phyloP scores from a whole-genome alignment of 139 green algal genomes.

The Chlamydomonas schloesseri region DNA sequence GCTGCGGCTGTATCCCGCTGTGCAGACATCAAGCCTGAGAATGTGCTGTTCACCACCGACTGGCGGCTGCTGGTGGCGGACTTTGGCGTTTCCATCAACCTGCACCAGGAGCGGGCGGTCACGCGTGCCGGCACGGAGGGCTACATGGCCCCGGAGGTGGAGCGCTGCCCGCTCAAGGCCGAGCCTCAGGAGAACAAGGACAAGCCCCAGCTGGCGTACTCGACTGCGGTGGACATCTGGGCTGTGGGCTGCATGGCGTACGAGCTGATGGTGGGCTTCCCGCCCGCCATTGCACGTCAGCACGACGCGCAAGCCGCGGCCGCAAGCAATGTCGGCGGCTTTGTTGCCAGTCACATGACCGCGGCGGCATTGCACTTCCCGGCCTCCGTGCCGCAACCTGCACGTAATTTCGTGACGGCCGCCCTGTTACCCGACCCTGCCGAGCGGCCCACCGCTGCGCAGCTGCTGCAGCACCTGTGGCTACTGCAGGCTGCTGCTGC shows the following conservation, averaged over 20 bases:
- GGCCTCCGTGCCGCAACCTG: background rate
- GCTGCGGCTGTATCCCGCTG: no score
- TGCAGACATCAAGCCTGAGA: background rate
- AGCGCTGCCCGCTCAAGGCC: constrained; percentile 46
- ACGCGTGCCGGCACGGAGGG: constrained; percentile 11
- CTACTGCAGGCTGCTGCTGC: background rate
- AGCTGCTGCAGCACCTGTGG: constrained; percentile 26
- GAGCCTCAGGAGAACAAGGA: constrained; percentile 49
- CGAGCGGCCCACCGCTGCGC: constrained; percentile 12
- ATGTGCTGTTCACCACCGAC: background rate
- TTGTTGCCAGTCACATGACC: background rate
- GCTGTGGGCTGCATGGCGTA: constrained; percentile 10
- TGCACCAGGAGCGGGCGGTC: constrained; percentile 1
- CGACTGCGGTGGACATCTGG: constrained; percentile 7
- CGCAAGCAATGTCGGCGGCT: background rate
- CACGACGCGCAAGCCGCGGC: background rate
- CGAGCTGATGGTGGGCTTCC: constrained; percentile 28
- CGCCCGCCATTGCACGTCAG: background rate
- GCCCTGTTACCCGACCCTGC: background rate
- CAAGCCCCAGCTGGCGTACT: background rate
- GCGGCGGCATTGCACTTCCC: constrained; percentile 17
- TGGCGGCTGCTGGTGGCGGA: background rate
- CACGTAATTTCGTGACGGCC: constrained; percentile 4
- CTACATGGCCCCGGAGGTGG: constrained; percentile 46
- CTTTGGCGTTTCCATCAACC: constrained; percentile 12